Evolutionary conservation across 805 yeast species (phyloP).

Genomic region (Saturnispora hagleri): DNA sequence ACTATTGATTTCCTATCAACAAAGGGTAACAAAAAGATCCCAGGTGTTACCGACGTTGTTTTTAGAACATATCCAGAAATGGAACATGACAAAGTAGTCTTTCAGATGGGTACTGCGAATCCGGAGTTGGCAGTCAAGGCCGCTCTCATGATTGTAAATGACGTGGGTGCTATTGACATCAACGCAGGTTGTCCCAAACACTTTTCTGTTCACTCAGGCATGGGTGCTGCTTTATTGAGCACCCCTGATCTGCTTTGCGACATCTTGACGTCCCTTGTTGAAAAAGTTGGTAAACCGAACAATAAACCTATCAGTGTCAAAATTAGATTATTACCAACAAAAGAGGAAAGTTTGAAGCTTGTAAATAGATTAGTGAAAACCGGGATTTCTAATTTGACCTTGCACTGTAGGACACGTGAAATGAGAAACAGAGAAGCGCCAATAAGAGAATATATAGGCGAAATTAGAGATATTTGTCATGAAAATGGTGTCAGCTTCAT

Average conservation of each 20-base stretch:
- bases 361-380: constrained; percentile 55
- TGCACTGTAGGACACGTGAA: constrained; percentile 81
- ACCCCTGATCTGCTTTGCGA: constrained; percentile 73
- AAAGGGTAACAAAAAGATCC: constrained; percentile 33
- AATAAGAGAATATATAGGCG: constrained; percentile 56
- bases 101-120: constrained; percentile 85
- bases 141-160: constrained; percentile 67
- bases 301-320: constrained; percentile 83
- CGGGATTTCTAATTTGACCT: constrained; percentile 77
- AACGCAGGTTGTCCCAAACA: constrained; percentile 98
- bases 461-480: constrained; percentile 53
- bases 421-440: constrained; percentile 89
- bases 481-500: constrained; percentile 59
- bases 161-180: constrained; percentile 88
- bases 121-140: constrained; percentile 85
- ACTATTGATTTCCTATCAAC: constrained; percentile 51
- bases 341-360: constrained; percentile 49
- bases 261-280: constrained; percentile 61
- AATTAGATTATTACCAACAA: constrained; percentile 65
- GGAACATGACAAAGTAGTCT: constrained; percentile 63
- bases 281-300: constrained; percentile 69
- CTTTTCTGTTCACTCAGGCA: constrained; percentile 87
- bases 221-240: constrained; percentile 89
- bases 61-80: constrained; percentile 62
- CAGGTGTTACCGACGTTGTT: constrained; percentile 40